Evolutionary conservation across 1,284 basidiomycete genomes (phyloP).

Genomic region (Laetiporus sulphureus): DNA sequence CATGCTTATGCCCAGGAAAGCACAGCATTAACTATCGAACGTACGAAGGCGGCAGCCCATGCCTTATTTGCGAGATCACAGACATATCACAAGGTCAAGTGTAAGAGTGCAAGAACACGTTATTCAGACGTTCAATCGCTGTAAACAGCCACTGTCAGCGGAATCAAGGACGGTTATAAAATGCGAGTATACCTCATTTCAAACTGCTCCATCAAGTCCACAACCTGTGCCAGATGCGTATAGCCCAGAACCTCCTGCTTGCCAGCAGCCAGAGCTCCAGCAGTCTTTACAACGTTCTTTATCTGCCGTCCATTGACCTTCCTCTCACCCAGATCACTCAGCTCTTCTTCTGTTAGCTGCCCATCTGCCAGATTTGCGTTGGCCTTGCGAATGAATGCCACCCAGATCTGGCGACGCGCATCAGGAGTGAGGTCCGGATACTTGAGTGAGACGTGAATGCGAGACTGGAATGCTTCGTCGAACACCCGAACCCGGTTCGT

Average conservation of each 20-base stretch:
- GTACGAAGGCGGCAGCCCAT: too few species aligned
- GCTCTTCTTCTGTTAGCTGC: constrained; percentile 35
- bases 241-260: constrained; percentile 38
- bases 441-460: constrained; percentile 58
- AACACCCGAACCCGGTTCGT: constrained; percentile 62
- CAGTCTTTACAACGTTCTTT: constrained; percentile 59
- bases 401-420: constrained; percentile 53
- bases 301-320: constrained; percentile 57
- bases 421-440: constrained; percentile 46
- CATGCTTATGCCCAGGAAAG: too few species aligned
- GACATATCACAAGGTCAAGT: too few species aligned
- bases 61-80: too few species aligned
- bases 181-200: constrained; percentile 32
- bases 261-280: constrained; percentile 47
- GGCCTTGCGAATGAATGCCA: constrained; percentile 47
- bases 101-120: too few species aligned
- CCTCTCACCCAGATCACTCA: constrained; percentile 39
- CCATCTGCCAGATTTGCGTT: constrained; percentile 28
- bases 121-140: too few species aligned
- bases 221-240: constrained; percentile 45
- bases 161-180: neutral
- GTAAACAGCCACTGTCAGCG: too few species aligned
- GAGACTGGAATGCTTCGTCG: constrained; percentile 63
- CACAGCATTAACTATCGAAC: too few species aligned
- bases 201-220: constrained; percentile 58